phyloP scores from a whole-genome alignment of 169 alveolate genomes.

The Eimeria zaria region DNA sequence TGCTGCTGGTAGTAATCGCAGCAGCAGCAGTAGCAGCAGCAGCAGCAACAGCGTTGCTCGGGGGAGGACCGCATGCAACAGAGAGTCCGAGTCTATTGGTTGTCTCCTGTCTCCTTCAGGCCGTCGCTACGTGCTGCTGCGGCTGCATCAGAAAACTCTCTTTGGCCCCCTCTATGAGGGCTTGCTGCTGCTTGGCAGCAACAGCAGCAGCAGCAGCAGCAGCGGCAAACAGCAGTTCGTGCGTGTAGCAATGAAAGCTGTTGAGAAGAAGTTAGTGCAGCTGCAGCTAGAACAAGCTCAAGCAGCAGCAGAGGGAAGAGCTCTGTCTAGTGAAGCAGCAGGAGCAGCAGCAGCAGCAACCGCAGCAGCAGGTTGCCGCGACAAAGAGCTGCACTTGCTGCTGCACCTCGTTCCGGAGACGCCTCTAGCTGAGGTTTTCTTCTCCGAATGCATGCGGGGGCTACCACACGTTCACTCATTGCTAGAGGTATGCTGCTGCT shows the following conservation, averaged over 20 bases:
- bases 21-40: slow-evolving; percentile 47
- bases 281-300: slow-evolving; percentile 55
- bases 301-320: slow-evolving; percentile 41
- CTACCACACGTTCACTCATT: slow-evolving; percentile 8
- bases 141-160: slow-evolving; percentile 41
- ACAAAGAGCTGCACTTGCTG: slow-evolving; percentile 39
- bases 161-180: slow-evolving; percentile 66
- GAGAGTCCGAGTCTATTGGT: not conserved
- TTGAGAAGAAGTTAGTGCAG: slow-evolving; percentile 27
- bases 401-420: slow-evolving; percentile 85
- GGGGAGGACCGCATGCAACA: not conserved
- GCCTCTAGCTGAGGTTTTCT: slow-evolving; percentile 87
- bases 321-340: slow-evolving; percentile 12
- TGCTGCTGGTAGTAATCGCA: not conserved
- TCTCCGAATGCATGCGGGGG: slow-evolving; percentile 63
- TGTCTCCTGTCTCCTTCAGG: slow-evolving; percentile 65
- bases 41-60: slow-evolving; percentile 2
- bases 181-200: slow-evolving; percentile 37
- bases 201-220: slow-evolving; percentile 44
- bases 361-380: not conserved
- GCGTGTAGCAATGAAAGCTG: slow-evolving; percentile 34
- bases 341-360: slow-evolving; percentile 63
- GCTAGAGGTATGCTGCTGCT: not conserved
- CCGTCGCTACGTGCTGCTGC: slow-evolving; percentile 30
- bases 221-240: not conserved